Conservation (phyloP, 2,329 filamentous ascomycete genomes). For the Pyricularia pennisetigena region DNA sequence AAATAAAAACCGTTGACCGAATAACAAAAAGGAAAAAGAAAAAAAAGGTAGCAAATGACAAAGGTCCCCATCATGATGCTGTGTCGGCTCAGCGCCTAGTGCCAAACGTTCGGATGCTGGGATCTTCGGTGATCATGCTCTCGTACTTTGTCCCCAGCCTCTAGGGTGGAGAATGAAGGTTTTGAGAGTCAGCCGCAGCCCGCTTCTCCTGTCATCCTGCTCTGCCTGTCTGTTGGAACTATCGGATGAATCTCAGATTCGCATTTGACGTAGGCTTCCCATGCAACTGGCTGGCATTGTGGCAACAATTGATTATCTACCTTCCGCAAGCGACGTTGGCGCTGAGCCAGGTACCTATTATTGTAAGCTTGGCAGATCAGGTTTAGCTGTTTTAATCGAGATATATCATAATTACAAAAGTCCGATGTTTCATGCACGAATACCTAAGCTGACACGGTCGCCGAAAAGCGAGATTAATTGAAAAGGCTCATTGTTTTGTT, state of each 20-base stretch:
- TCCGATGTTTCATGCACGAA: too few relatives aligned
- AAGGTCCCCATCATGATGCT: neutral
- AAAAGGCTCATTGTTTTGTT: neutral
- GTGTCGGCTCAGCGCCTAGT: neutral
- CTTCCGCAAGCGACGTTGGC: neutral
- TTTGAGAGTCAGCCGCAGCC: neutral
- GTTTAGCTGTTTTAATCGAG: too few relatives aligned
- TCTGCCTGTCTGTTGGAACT: neutral
- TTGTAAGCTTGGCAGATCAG: neutral
- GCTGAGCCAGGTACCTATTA: neutral
- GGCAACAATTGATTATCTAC: neutral
- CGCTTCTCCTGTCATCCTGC: neutral
- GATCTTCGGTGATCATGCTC: neutral
- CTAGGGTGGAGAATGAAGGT: neutral
- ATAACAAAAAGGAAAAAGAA: too few relatives aligned
- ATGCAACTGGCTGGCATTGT: neutral
- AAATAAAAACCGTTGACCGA: neutral
- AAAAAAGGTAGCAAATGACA: neutral
- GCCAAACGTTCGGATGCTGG: neutral
- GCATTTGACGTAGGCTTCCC: neutral
- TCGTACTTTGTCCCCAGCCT: neutral
- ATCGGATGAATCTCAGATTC: neutral
- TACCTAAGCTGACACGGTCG: too few relatives aligned
- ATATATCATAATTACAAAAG: too few relatives aligned
- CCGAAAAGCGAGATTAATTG: neutral